Percentiles rank a stretch among this genome's conserved stretches.
phyloP scores from a whole-genome alignment of 768 basidiomycete genomes.

The Zangia roseola region DNA sequence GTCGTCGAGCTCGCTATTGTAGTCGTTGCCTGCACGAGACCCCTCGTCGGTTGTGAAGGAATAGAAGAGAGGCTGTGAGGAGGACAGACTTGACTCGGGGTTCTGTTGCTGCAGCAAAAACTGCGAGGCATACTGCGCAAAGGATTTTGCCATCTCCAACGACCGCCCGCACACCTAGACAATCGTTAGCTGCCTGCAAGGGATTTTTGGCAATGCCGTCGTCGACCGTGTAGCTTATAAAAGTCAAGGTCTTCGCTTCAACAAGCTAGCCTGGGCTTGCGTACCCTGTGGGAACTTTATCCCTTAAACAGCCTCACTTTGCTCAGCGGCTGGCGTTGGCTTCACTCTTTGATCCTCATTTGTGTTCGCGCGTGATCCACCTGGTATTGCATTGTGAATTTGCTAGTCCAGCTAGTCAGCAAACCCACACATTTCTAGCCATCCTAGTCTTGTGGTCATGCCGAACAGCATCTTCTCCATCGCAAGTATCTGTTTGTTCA shows the following conservation, averaged over 20 bases:
- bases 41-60: constrained; percentile 81
- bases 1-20: constrained; percentile 62
- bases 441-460: no score
- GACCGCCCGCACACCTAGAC: constrained; percentile 15
- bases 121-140: constrained; percentile 80
- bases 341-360: no score
- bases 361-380: no score
- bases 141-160: constrained; percentile 58
- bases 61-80: constrained; percentile 81
- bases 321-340: no score
- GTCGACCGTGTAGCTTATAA: constrained; percentile 14
- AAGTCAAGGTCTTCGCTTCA: constrained; percentile 9
- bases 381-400: no score
- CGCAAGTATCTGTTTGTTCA: no score
- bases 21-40: constrained; percentile 46
- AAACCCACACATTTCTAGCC: no score
- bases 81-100: constrained; percentile 52
- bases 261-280: constrained; percentile 22
- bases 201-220: constrained; percentile 6
- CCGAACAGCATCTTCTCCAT: no score
- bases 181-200: constrained; percentile 13
- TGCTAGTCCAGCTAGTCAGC: no score
- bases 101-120: constrained; percentile 65
- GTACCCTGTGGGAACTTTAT: constrained; percentile 22
- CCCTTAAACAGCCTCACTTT: constrained; percentile 19